Evolutionary conservation across 768 basidiomycete genomes (phyloP).

Genomic region (Exidia glandulosa): DNA sequence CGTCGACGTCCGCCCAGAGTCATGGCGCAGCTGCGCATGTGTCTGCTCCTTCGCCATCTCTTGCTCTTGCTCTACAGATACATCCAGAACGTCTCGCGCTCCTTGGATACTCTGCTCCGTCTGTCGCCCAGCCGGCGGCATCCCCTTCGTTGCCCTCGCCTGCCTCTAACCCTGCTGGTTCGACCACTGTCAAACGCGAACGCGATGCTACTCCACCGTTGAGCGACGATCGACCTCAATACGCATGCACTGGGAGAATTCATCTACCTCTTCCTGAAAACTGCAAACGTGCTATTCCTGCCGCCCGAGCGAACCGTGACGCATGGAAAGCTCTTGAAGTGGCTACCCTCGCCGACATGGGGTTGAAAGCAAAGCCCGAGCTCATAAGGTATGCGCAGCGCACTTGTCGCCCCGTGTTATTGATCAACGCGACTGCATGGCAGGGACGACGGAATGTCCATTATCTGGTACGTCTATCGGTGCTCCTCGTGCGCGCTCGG

Average conservation of each 20-base stretch:
- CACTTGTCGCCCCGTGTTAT: not conserved
- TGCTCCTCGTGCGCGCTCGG: too few relatives aligned
- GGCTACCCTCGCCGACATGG: not conserved
- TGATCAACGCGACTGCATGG: not conserved
- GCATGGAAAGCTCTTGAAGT: not conserved
- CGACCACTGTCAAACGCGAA: not conserved
- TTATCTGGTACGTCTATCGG: too few relatives aligned
- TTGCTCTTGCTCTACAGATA: too few relatives aligned
- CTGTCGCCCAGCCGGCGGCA: not conserved
- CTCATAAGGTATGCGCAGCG: not conserved
- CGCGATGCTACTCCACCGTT: not conserved
- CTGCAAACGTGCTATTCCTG: not conserved
- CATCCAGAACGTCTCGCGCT: too few relatives aligned
- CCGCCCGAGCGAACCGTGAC: not conserved
- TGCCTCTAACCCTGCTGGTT: not conserved
- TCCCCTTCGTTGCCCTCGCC: too few relatives aligned
- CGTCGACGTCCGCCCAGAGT: too few relatives aligned
- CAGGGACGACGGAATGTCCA: not conserved
- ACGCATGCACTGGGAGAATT: not conserved
- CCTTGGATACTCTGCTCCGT: not conserved
- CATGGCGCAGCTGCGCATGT: too few relatives aligned
- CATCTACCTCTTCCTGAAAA: not conserved
- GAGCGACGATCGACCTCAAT: not conserved
- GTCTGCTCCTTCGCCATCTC: too few relatives aligned
- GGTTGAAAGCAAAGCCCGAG: not conserved